Percentiles rank a stretch among this genome's conserved stretches.
These are phyloP conservation scores for Trypethelium eluteriae DNA, from an alignment of 495 filamentous ascomycete genomes.

Conservation along the genomic window DNA sequence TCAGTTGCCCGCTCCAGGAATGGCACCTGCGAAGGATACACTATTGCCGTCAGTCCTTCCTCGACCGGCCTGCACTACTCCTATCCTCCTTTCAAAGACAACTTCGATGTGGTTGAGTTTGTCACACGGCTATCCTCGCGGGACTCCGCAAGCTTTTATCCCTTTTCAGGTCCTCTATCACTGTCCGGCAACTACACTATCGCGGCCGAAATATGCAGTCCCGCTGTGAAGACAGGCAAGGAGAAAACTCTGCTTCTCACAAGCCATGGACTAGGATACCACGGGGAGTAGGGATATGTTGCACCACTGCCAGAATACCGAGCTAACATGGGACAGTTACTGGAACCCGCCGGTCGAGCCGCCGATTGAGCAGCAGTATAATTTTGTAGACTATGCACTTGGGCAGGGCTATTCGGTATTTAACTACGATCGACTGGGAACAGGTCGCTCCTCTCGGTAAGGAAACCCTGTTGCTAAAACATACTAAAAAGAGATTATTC, in stretches of 20 bases:
- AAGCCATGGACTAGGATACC: slow-evolving; percentile 25
- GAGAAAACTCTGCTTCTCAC: slow-evolving; percentile 23
- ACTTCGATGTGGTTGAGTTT: slow-evolving; percentile 22
- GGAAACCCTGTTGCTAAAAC: neutral
- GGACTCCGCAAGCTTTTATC: slow-evolving; percentile 9
- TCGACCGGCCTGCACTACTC: slow-evolving; percentile 13
- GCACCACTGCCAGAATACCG: neutral
- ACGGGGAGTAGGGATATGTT: slow-evolving; percentile 16
- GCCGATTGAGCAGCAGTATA: slow-evolving; percentile 21
- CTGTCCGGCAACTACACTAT: slow-evolving; percentile 18
- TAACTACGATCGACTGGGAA: slow-evolving; percentile 27
- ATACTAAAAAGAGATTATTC: neutral
- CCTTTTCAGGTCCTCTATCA: slow-evolving; percentile 14
- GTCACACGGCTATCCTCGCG: slow-evolving; percentile 12
- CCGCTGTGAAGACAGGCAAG: slow-evolving; percentile 15
- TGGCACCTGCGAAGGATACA: slow-evolving; percentile 22
- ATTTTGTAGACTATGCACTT: slow-evolving; percentile 21
- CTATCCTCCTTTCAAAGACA: slow-evolving; percentile 17
- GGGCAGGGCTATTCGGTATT: slow-evolving; percentile 26
- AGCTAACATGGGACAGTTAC: slow-evolving; percentile 20
- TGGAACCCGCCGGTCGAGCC: slow-evolving; percentile 18
- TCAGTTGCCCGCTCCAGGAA: neutral
- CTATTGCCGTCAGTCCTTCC: slow-evolving; percentile 10
- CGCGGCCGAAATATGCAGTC: slow-evolving; percentile 21
- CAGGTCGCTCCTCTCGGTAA: slow-evolving; percentile 17